A percentile compares a stretch with the other conserved stretches of the same genome.
Evolutionary conservation across 2,329 filamentous ascomycete species (phyloP).

Genomic region (Botrytis fabae): DNA sequence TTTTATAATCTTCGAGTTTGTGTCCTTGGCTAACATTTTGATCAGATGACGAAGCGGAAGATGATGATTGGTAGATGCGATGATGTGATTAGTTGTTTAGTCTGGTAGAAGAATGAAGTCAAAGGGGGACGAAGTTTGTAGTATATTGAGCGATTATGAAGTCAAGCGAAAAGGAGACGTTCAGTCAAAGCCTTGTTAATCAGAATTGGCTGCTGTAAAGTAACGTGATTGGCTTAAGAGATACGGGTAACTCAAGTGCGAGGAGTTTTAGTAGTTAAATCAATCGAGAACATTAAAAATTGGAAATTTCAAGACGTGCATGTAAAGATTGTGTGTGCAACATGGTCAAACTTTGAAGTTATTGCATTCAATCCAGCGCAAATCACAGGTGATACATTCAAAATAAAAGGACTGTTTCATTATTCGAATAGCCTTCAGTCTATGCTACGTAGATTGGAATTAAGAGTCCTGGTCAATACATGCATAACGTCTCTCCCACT

Average conservation of each 20-base stretch:
- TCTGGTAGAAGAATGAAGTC: background rate
- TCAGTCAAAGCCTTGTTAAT: background rate
- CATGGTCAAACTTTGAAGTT: background rate
- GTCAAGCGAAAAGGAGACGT: background rate
- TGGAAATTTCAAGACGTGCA: background rate
- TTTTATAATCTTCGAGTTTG: slow-evolving; percentile 5
- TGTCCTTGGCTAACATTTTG: slow-evolving; percentile 38
- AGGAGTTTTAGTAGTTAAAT: slow-evolving; percentile 14
- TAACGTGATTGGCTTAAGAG: background rate
- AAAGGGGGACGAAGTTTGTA: background rate
- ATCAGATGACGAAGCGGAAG: slow-evolving; percentile 73
- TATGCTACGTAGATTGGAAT: slow-evolving; percentile 14
- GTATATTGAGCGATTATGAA: slow-evolving; percentile 13
- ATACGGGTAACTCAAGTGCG: background rate
- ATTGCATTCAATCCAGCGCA: background rate
- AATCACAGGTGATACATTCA: background rate
- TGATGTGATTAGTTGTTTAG: background rate
- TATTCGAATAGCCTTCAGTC: slow-evolving; percentile 9
- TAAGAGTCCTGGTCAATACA: slow-evolving; percentile 33
- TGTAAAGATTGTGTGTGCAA: background rate
- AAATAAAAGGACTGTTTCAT: background rate
- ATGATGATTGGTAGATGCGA: slow-evolving; percentile 66
- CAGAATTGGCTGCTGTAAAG: slow-evolving; percentile 2
- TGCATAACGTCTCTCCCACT: slow-evolving; percentile 54
- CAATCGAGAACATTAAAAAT: slow-evolving; percentile 9